Percentiles rank a stretch among this genome's conserved stretches.
These are phyloP conservation scores for Wickerhamiella allomyrinae DNA, from an alignment of 805 yeast species.

Conservation along the genomic window DNA sequence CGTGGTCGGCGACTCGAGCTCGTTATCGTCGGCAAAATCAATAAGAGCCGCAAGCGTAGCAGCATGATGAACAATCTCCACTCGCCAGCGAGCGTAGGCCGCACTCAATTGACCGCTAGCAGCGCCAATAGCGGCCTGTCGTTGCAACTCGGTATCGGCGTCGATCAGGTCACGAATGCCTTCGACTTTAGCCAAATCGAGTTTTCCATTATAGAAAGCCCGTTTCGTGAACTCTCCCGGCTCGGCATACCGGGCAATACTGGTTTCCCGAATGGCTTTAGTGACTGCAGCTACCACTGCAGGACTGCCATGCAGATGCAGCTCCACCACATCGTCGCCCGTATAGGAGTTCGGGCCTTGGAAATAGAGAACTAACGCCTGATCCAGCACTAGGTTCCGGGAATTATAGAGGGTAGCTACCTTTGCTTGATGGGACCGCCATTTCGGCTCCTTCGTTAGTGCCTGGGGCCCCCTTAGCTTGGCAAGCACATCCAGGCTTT, in stretches of 20 bases:
- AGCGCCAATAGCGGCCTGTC: conserved; percentile 58
- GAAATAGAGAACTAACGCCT: conserved; percentile 59
- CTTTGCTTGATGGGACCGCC: conserved; percentile 27
- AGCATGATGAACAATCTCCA: conserved; percentile 43
- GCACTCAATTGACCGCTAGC: conserved; percentile 53
- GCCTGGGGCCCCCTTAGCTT: conserved; percentile 1
- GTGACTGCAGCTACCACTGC: conserved; percentile 66
- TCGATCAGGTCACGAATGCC: conserved; percentile 80
- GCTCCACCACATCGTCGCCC: conserved; percentile 79
- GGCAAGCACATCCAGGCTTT: conserved; percentile 7
- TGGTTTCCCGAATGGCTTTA: conserved; percentile 34
- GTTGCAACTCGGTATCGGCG: conserved; percentile 85
- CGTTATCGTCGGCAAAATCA: conserved; percentile 83
- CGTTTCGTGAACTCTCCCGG: conserved; percentile 84
- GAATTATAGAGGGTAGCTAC: conserved; percentile 39
- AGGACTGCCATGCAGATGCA: conserved; percentile 89
- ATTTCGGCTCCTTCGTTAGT: not conserved
- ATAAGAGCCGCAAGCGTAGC: conserved; percentile 77
- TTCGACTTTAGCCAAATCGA: conserved; percentile 82
- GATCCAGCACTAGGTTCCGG: conserved; percentile 41
- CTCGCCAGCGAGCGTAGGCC: conserved; percentile 53
- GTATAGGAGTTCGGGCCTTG: conserved; percentile 68
- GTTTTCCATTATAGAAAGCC: conserved; percentile 70
- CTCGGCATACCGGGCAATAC: conserved; percentile 63
- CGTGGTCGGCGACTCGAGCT: not conserved